Evolutionary conservation across 108 stramenopile species (phyloP), one percentile per base, ranked within the genome.

Genomic region (Phaeodactylum tricornutum): DNA sequence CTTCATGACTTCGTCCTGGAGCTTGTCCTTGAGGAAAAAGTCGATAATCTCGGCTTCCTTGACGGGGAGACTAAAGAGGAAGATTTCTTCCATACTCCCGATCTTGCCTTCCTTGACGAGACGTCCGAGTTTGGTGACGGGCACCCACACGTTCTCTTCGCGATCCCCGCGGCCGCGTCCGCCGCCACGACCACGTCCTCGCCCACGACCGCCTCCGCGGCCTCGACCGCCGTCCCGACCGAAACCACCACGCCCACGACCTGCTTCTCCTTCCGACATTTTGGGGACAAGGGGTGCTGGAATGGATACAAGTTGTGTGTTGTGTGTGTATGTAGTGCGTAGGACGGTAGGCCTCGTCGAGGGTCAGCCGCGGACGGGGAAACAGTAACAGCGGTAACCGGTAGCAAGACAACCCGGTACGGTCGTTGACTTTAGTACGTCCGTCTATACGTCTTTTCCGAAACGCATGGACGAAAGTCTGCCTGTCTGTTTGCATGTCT

Each of bases 1-100:
- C 92, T 97, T 99, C 99, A 99, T 99, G 46, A 99, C 99, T 74
- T 99, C 99, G 66, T 99, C 99, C 61, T 91, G 88, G 47, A 99
- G 94, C 71, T 87, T 86, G 62, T 93, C 92, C 77, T 87, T 86
- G 42, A 91, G 69, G 75, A 93, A 94, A 64, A 76, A 84, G 59
- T 99, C 99, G 56, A 99, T 94, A 66, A 99, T 99, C 67, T 98
- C 95, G 42, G 90, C 90, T 80, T 99, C 99, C 95, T 99, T 98
- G 66, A 99, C 93, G 40, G 96, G 96, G 61, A 99, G 84, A 66
- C 94, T 95, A 77, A 89, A 97, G 48, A 98, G 89, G 79, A 96
- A 99, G 70, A 99, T 97, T 67, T 99, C 96, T 79, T 99, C 99
- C 43, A 99, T 79, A 62, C 76, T 77, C 27, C 72, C 88, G 69